A percentile compares a stretch with the other conserved stretches of the same genome.
Evolutionary conservation across 257 asterid genomes (phyloP).

Genomic region (Buddleja alternifolia): DNA sequence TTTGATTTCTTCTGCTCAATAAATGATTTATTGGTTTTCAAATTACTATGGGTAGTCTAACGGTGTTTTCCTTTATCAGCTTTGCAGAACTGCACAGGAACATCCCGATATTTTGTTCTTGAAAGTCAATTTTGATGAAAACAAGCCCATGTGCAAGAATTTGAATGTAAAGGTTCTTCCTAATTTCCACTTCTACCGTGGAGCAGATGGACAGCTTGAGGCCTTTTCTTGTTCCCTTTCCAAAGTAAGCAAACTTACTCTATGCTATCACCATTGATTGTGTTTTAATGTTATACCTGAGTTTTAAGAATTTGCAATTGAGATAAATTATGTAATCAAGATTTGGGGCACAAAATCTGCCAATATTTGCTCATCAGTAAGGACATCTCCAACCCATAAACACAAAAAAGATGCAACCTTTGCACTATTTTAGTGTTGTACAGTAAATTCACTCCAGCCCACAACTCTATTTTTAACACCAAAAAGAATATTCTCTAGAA

Average conservation of each 20-base stretch:
- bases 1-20: not conserved
- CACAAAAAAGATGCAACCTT: no score
- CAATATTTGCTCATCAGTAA: not conserved
- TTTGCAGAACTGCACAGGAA: slow-evolving; percentile 79
- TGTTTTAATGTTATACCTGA: not conserved
- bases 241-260: slow-evolving; percentile 57
- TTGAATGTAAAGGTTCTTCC: slow-evolving; percentile 95
- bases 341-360: not conserved
- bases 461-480: no score
- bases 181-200: slow-evolving; percentile 91
- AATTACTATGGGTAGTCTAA: not conserved
- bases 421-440: no score
- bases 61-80: slow-evolving; percentile 43
- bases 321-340: not conserved
- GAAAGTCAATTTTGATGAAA: slow-evolving; percentile 87
- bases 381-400: no score
- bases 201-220: slow-evolving; percentile 92
- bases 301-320: not conserved
- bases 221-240: slow-evolving; percentile 93
- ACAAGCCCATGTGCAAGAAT: slow-evolving; percentile 90
- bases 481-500: no score
- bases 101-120: slow-evolving; percentile 77
- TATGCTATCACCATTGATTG: not conserved
- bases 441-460: no score
- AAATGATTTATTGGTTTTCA: not conserved